Percentiles rank a stretch among this genome's conserved stretches.
Conservation (phyloP, 805 yeast species). For the Cyberlindnera bimundalis region DNA sequence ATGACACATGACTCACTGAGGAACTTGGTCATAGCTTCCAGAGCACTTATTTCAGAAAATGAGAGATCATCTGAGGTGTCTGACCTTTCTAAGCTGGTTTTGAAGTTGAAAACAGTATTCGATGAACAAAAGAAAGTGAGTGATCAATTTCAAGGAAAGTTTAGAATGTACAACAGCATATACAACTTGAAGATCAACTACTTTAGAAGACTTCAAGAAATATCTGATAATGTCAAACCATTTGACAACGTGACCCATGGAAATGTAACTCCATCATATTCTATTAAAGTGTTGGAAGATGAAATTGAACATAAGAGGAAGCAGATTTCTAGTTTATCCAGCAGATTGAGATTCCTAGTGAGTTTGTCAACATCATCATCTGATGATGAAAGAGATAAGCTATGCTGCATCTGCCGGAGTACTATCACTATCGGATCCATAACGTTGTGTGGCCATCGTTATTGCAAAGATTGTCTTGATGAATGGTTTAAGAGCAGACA, state of each 20-base stretch:
- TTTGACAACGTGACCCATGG: slow-evolving; percentile 34
- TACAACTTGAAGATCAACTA: slow-evolving; percentile 81
- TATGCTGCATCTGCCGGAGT: slow-evolving; percentile 78
- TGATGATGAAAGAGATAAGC: slow-evolving; percentile 30
- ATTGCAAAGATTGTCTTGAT: slow-evolving; percentile 75
- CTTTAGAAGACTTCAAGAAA: slow-evolving; percentile 77
- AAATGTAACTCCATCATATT: not conserved
- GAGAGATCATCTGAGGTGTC: slow-evolving; percentile 6
- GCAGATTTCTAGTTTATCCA: not conserved
- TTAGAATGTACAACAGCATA: slow-evolving; percentile 53
- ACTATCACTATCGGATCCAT: slow-evolving; percentile 71
- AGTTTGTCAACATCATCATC: not conserved
- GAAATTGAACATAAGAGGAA: not conserved
- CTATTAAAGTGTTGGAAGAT: not conserved
- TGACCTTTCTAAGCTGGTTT: slow-evolving; percentile 9
- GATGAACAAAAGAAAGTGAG: slow-evolving; percentile 32
- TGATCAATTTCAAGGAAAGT: slow-evolving; percentile 36
- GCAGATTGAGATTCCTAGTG: slow-evolving; percentile 46
- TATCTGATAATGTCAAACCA: slow-evolving; percentile 76
- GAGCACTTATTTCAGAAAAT: slow-evolving; percentile 4
- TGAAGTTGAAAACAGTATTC: slow-evolving; percentile 27
- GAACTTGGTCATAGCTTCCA: slow-evolving; percentile 16
- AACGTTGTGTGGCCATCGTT: slow-evolving; percentile 89
- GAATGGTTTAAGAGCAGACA: slow-evolving; percentile 62
- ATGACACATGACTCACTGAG: slow-evolving; percentile 10